A percentile compares a stretch with the other conserved stretches of the same genome.
phyloP scores from a whole-genome alignment of 2,329 filamentous ascomycete genomes.

The Aaosphaeria pasadenensis region DNA sequence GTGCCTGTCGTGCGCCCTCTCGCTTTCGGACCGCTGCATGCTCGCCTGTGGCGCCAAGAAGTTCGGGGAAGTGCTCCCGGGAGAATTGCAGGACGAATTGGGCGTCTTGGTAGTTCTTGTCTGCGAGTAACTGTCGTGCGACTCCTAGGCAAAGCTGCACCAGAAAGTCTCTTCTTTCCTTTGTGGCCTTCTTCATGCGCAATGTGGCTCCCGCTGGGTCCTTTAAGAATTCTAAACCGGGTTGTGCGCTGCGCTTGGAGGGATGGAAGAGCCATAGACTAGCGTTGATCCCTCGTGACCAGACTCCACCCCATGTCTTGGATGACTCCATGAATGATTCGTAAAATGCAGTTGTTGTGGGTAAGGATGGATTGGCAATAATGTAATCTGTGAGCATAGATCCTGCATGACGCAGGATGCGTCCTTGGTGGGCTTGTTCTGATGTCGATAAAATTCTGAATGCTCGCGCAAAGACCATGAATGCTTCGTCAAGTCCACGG shows the following conservation, averaged over 20 bases:
- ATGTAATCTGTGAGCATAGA: constrained; percentile 23
- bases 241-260: constrained; percentile 10
- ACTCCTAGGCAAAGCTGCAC: constrained; percentile 29
- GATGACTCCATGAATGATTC: constrained; percentile 19
- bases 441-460: too few species aligned
- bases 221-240: constrained; percentile 23
- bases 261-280: constrained; percentile 32
- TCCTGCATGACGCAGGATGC: constrained; percentile 20
- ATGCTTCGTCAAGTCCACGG: not conserved
- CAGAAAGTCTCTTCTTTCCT: constrained; percentile 7
- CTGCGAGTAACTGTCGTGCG: constrained; percentile 26
- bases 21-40: not conserved
- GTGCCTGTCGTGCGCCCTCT: not conserved
- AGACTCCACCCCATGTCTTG: constrained; percentile 19
- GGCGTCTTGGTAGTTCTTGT: constrained; percentile 25
- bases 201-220: constrained; percentile 14
- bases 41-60: constrained; percentile 11
- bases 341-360: constrained; percentile 16
- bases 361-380: constrained; percentile 6
- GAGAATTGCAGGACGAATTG: constrained; percentile 27
- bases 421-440: constrained; percentile 1
- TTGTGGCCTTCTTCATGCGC: not conserved
- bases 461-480: not conserved
- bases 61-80: constrained; percentile 27
- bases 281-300: constrained; percentile 18